phyloP scores from a whole-genome alignment of 768 basidiomycete genomes.

The Podaxis sp. region DNA sequence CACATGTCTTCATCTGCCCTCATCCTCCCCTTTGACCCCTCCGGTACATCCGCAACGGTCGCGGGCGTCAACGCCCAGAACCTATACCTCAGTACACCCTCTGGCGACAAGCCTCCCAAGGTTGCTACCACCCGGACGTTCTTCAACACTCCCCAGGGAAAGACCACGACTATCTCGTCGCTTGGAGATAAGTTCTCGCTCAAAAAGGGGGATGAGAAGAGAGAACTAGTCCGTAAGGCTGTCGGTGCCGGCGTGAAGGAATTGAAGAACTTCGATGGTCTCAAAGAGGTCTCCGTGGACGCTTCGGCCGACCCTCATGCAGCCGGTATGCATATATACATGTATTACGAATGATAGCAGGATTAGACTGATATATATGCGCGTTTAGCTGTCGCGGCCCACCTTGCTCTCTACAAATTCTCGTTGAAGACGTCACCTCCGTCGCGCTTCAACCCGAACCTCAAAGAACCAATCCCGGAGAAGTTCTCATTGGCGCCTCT shows the following conservation, averaged over 20 bases:
- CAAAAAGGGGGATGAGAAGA: conserved; percentile 45
- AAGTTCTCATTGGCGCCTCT: conserved; percentile 50
- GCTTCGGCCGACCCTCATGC: conserved; percentile 71
- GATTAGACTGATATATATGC: neutral
- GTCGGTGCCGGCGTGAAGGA: conserved; percentile 75
- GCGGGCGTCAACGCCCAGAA: conserved; percentile 43
- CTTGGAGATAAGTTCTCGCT: conserved; percentile 53
- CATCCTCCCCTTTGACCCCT: conserved; percentile 59
- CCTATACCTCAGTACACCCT: conserved; percentile 53
- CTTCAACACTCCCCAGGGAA: conserved; percentile 50
- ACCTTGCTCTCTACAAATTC: conserved; percentile 75
- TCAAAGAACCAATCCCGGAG: conserved; percentile 49
- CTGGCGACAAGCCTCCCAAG: conserved; percentile 52
- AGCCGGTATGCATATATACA: conserved; percentile 52
- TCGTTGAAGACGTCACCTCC: conserved; percentile 74
- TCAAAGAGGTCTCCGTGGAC: conserved; percentile 65
- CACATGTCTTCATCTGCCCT: conserved; percentile 57
- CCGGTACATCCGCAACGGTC: conserved; percentile 29
- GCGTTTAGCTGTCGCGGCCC: conserved; percentile 68
- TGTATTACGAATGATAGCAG: neutral
- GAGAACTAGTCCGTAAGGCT: conserved; percentile 71
- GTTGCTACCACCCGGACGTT: conserved; percentile 66
- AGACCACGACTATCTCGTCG: conserved; percentile 56
- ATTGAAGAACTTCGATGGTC: conserved; percentile 58
- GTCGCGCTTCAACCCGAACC: conserved; percentile 63